These are phyloP conservation scores for Tetraselmis chui DNA, from an alignment of 139 green algal species.

Conservation along the genomic window DNA sequence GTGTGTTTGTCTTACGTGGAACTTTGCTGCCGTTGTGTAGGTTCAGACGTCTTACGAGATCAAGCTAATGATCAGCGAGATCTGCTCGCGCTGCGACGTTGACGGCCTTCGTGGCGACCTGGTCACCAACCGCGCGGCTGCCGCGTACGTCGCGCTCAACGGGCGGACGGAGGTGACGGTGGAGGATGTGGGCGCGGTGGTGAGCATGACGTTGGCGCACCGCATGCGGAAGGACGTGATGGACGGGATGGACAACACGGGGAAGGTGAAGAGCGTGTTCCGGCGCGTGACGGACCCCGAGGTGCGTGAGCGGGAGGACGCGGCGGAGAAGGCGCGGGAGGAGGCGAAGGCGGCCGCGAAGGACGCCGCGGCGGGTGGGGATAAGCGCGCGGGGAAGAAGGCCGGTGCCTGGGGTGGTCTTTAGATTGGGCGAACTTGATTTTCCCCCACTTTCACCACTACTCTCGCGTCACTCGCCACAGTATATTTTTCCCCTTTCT, in stretches of 20 bases:
- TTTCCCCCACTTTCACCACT: too few relatives aligned
- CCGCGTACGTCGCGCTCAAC: background rate
- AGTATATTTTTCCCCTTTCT: too few relatives aligned
- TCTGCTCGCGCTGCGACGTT: constrained; percentile 81
- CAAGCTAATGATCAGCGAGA: constrained; percentile 76
- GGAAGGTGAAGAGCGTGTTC: constrained; percentile 57
- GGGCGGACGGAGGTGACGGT: background rate
- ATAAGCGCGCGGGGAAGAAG: constrained; percentile 44
- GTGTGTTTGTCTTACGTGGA: too few relatives aligned
- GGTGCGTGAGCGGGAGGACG: constrained; percentile 23
- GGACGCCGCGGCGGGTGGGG: background rate
- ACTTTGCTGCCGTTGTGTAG: too few relatives aligned
- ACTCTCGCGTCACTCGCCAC: too few relatives aligned
- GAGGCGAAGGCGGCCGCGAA: constrained; percentile 16
- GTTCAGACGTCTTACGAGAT: constrained; percentile 23
- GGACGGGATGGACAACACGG: background rate
- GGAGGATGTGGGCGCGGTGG: background rate
- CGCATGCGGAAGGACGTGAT: background rate
- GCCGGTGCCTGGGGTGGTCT: constrained; percentile 56
- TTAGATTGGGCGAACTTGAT: too few relatives aligned
- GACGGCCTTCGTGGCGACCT: constrained; percentile 92
- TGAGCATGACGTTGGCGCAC: background rate
- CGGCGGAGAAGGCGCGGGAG: constrained; percentile 5
- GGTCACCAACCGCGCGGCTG: constrained; percentile 50
- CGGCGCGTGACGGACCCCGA: constrained; percentile 56